These are phyloP conservation scores for Cornus florida DNA, from an alignment of 148 eudicot species.

Conservation along the genomic window DNA sequence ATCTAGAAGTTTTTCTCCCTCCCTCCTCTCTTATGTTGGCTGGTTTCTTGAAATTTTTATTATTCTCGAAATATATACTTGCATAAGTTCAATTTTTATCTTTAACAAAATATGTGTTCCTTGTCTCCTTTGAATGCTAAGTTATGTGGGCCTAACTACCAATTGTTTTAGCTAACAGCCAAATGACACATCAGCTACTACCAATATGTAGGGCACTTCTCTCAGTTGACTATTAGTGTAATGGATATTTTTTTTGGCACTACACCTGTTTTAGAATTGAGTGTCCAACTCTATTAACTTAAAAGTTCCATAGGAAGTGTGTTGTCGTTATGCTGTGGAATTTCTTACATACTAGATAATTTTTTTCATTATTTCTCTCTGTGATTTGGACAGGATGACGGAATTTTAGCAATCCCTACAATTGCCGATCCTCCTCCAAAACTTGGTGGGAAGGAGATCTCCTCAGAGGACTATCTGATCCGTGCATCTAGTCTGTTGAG, in stretches of 20 bases:
- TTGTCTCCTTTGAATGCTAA: slow-evolving; percentile 1
- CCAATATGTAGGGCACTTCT: no score
- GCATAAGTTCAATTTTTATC: background rate
- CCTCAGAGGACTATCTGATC: slow-evolving; percentile 55
- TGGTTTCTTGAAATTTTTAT: background rate
- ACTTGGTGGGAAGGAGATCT: slow-evolving; percentile 66
- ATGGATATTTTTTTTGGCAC: no score
- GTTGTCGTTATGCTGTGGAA: no score
- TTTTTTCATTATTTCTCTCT: no score
- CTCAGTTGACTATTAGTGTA: no score
- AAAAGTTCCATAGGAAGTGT: no score
- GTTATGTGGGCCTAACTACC: no score
- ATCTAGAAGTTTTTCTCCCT: background rate
- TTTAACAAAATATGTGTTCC: background rate
- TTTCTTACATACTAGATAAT: no score
- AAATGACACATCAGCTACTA: no score
- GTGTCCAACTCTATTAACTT: no score
- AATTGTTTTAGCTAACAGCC: no score
- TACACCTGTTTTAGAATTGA: no score
- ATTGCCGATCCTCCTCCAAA: slow-evolving; percentile 69
- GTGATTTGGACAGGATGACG: slow-evolving; percentile 65
- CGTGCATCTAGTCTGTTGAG: slow-evolving; percentile 61
- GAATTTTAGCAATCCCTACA: slow-evolving; percentile 82
- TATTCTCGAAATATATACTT: background rate
- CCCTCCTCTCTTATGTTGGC: background rate